A percentile compares a stretch with the other conserved stretches of the same genome.
Evolutionary conservation across 352 stramenopile species (phyloP).

Genomic region (Phytophthora capsici): DNA sequence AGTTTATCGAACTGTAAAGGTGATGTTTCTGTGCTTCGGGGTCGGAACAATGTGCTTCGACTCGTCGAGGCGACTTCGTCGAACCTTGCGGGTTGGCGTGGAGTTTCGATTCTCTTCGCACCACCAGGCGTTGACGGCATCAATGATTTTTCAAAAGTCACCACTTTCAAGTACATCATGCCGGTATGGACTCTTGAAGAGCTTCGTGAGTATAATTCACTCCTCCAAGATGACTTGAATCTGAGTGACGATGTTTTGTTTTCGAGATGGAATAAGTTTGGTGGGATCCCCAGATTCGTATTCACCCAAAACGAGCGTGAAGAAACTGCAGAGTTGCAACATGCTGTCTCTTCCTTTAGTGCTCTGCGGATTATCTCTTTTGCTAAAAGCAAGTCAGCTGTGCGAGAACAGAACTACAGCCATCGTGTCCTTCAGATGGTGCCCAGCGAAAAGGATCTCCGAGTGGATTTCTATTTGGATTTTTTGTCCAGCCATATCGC

Average conservation of each 20-base stretch:
- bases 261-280: constrained; percentile 18
- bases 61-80: constrained; percentile 25
- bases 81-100: constrained; percentile 12
- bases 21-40: background rate
- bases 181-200: constrained; percentile 5
- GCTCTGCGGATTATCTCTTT: too few species aligned
- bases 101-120: constrained; percentile 31
- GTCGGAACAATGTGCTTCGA: constrained; percentile 10
- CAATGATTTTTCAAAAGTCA: background rate
- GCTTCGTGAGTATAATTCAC: constrained; percentile 12
- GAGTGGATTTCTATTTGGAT: constrained; percentile 12
- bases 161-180: constrained; percentile 8
- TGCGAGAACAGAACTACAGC: too few species aligned
- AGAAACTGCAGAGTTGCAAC: background rate
- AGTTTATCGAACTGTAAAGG: constrained; percentile 10
- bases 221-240: background rate
- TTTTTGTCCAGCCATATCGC: constrained; percentile 24
- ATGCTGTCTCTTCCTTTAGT: too few species aligned
- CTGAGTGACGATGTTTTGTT: constrained; percentile 14
- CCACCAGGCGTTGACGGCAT: background rate
- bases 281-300: constrained; percentile 11
- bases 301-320: background rate
- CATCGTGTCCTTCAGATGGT: too few species aligned
- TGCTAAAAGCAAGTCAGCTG: too few species aligned
- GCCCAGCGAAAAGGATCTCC: background rate